Evolutionary conservation across 371 early-diverging fungal genomes (phyloP), one percentile per base, ranked within the genome.

Genomic region (Quaeritorhiza haematococci): DNA sequence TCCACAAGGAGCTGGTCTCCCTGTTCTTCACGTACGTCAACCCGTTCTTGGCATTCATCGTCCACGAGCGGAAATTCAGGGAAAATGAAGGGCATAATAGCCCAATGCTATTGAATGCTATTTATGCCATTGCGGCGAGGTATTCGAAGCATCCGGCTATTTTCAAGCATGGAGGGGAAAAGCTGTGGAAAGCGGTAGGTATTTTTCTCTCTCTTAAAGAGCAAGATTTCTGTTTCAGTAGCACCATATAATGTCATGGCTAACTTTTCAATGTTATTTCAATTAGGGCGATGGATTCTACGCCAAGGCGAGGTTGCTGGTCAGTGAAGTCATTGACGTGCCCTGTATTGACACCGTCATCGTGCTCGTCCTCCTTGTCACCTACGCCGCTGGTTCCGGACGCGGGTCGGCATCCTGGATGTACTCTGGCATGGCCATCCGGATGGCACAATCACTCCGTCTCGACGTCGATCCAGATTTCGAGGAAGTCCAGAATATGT

Each of bases 401-500:
- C 28, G 7, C 27, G 48, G 5, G 44, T 42, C 60, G 13, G 59
- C 61, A 1, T 61, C 61, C 3, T 68, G 69, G 69, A 68, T 62
- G 64, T 62, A 62, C 27, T 44, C 58, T 27, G 62, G 64, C 0
- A 58, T 68, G 59, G 64, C 69, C 0, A 60, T 55, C 28, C 64
- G 69, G 21, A 68, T 68, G 64, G 61, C 62, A 10, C 58, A 59
- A 34, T 64, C 56, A 26, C 53, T 68, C 8, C 38, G 55, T n/a
- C 47, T 68, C 48, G 64, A 68, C 41, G 46, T 59, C 13, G 69
- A 68, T 50, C 69, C 69, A 13, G 69, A 61, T 27, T 21, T 44
- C 23, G 19, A 55, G 13, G 6, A 7, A 28, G 6, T 8, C 19
- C 24, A 30, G 50, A 7, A 45, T 10, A 19, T 19, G 7, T 10